phyloP scores from a whole-genome alignment of 78 protist species.

The Emiliania huxleyi region DNA sequence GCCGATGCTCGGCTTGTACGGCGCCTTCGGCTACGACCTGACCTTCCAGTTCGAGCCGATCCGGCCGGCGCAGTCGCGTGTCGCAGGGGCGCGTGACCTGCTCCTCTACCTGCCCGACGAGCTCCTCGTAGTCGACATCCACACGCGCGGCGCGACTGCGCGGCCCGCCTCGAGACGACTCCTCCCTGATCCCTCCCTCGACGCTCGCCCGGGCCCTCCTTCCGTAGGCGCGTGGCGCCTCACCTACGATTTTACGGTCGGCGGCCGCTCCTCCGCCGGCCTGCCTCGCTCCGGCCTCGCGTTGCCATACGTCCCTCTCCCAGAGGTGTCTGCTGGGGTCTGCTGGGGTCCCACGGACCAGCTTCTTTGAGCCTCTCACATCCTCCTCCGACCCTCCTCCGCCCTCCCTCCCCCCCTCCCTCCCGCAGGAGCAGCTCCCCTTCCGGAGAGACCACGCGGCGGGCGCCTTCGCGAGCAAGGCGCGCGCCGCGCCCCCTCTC shows the following conservation, averaged over 20 bases:
- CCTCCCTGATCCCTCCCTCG: too few species aligned
- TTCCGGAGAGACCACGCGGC: background rate
- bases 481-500: too few species aligned
- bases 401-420: too few species aligned
- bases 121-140: conserved; percentile 6
- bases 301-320: background rate
- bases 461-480: background rate
- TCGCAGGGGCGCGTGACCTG: background rate
- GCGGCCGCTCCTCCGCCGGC: background rate
- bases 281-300: background rate
- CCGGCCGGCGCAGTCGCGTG: background rate
- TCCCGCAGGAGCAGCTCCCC: background rate
- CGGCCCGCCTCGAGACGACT: too few species aligned
- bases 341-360: too few species aligned
- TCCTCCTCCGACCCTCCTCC: too few species aligned
- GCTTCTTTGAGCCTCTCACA: too few species aligned
- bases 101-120: conserved; percentile 41
- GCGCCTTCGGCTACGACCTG: conserved; percentile 52
- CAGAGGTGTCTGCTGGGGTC: too few species aligned
- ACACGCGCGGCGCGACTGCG: background rate
- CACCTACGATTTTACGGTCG: conserved; percentile 3
- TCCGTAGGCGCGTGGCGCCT: background rate
- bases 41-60: conserved; percentile 36
- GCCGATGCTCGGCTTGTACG: conserved; percentile 44
- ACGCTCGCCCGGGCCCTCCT: too few species aligned